Evolutionary conservation across 1,284 basidiomycete species (phyloP), one percentile per base, ranked within the genome.

Genomic region (Ganoderma lucidum): DNA sequence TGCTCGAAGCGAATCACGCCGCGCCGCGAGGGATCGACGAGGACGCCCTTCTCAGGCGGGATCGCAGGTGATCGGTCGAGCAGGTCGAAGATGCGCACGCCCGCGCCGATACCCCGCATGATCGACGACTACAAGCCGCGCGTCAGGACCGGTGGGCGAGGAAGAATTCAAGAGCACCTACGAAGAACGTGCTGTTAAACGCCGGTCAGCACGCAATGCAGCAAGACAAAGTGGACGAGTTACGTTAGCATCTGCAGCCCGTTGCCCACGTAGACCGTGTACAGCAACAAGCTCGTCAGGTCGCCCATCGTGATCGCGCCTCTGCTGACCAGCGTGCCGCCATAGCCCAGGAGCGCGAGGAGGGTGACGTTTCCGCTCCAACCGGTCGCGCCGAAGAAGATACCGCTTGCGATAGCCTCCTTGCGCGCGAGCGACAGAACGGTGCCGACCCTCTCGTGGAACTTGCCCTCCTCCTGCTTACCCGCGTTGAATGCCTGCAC

Each of bases 281-380:
- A 99, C 71, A 99, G 90, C 72, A 99, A 84, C 68, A 99, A 83
- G 77, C 94, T 96, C 0, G 94, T 97, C 76, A 98, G 81, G 75
- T 97, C 95, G 6, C 96, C 96, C 41, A 98, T 94, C 6, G 95
- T 93, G 76, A 99, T 97, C 53, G 90, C 88, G 2, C 95, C 95
- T 32, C 87, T 85, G 23, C 94, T 93, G 17, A 99, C 97, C 3
- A 99, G 88, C 51, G 93, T 93, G 0, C 97, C 97, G 62, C 96
- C 98, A 77, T 98, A 99, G 56, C 96, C 96, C 44, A 99, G 85
- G 45, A 99, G 82, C 62, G 93, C 95, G 56, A 99, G 84, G 70
- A 99, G 83, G 0, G 96, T 96, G 60, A 98, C 87, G 79, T 99
- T 99, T 12, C 98, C 98, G 63, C 96, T 96, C 88, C 97, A 95